These are phyloP conservation scores for Stemphylium lycopersici DNA, from an alignment of 2,329 filamentous ascomycete genomes.

Conservation along the genomic window DNA sequence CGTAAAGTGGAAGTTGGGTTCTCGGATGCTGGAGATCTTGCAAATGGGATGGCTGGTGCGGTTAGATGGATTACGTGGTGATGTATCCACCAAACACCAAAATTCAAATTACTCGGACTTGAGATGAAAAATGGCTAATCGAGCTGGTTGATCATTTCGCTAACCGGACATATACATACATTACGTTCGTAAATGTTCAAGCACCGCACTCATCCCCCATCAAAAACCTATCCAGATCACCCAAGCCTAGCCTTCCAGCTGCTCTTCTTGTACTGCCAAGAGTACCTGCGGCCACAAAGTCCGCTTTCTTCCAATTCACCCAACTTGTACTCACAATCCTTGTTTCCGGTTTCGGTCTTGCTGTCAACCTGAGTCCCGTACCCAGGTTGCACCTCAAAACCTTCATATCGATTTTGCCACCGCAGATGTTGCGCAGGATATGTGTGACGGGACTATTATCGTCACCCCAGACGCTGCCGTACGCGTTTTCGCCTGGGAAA, in stretches of 20 bases:
- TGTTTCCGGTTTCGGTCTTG: slow-evolving; percentile 21
- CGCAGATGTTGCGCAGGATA: slow-evolving; percentile 46
- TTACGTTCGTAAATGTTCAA: neutral
- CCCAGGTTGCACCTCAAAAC: slow-evolving; percentile 23
- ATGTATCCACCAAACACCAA: neutral
- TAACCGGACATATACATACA: neutral
- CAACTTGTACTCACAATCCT: slow-evolving; percentile 33
- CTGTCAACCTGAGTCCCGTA: slow-evolving; percentile 21
- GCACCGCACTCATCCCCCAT: neutral
- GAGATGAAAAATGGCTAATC: neutral
- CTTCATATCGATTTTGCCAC: slow-evolving; percentile 44
- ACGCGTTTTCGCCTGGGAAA: slow-evolving; percentile 48
- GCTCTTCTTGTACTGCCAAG: neutral
- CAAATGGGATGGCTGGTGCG: slow-evolving; percentile 19
- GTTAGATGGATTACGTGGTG: slow-evolving; percentile 19
- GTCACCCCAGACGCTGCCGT: slow-evolving; percentile 49
- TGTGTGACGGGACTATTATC: slow-evolving; percentile 46
- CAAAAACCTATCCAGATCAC: slow-evolving; percentile 12
- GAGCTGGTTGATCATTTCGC: neutral
- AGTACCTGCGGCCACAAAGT: neutral
- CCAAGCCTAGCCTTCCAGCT: neutral
- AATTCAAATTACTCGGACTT: too few relatives aligned
- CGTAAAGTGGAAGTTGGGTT: slow-evolving; percentile 27
- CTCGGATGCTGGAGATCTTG: slow-evolving; percentile 24
- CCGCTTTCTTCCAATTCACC: slow-evolving; percentile 30